Percentiles rank a stretch among this genome's conserved stretches.
These are phyloP conservation scores for Malus sylvestris DNA, from an alignment of 306 rosid genomes.

Conservation along the genomic window DNA sequence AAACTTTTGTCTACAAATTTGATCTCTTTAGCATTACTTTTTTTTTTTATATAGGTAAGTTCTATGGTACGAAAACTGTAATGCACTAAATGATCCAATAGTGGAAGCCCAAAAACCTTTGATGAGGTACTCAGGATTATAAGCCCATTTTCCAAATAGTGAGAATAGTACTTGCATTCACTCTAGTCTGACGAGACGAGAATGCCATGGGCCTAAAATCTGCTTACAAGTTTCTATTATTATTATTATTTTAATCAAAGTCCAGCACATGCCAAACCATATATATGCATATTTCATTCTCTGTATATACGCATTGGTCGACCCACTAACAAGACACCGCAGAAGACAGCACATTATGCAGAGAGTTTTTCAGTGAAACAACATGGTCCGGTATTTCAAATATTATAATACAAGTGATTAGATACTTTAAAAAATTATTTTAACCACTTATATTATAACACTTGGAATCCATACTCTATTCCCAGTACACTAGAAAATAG, in stretches of 20 bases:
- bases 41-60: too few species aligned
- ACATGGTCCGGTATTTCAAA: fast-evolving
- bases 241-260: not conserved
- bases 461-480: fast-evolving
- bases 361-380: too few species aligned
- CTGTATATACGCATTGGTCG: not conserved
- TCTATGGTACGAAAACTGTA: too few species aligned
- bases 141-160: not conserved
- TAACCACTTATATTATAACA: too few species aligned
- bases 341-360: not conserved
- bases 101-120: not conserved
- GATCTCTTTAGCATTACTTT: too few species aligned
- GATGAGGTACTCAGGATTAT: not conserved
- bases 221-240: too few species aligned
- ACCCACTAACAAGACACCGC: not conserved
- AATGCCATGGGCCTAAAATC: not conserved
- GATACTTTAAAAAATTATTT: too few species aligned
- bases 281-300: not conserved
- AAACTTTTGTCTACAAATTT: too few species aligned
- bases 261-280: not conserved
- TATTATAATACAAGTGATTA: too few species aligned
- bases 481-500: too few species aligned
- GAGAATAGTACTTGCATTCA: not conserved
- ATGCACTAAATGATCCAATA: not conserved
- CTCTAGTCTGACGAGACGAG: not conserved